Percentiles rank a stretch among this genome's conserved stretches.
These are phyloP conservation scores for Pseudozyma thailandica DNA, from an alignment of 1,284 basidiomycete species.

Conservation along the genomic window DNA sequence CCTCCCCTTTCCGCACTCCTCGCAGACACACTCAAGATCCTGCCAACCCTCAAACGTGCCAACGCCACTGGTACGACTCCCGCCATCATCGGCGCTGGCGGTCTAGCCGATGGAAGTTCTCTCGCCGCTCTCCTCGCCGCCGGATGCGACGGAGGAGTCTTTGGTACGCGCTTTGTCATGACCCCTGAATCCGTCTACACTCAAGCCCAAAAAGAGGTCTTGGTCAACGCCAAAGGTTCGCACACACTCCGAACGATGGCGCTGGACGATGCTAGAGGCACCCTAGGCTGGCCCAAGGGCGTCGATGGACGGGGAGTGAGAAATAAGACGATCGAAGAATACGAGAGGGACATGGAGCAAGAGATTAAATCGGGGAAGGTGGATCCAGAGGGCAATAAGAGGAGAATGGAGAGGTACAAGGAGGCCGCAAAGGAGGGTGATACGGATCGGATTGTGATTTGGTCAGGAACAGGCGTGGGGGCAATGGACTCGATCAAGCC, in stretches of 20 bases:
- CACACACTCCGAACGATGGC: conserved; percentile 59
- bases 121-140: conserved; percentile 54
- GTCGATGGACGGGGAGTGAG: conserved; percentile 62
- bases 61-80: conserved; percentile 22
- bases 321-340: conserved; percentile 60
- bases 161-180: conserved; percentile 63
- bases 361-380: conserved; percentile 18
- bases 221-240: conserved; percentile 39
- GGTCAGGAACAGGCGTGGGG: conserved; percentile 65
- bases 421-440: conserved; percentile 54
- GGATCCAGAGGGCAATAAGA: conserved; percentile 26
- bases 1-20: conserved; percentile 56
- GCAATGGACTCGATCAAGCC: conserved; percentile 48
- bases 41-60: conserved; percentile 29
- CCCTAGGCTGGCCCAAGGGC: conserved; percentile 62
- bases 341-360: conserved; percentile 40
- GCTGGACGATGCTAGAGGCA: conserved; percentile 64
- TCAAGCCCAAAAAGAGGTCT: conserved; percentile 55
- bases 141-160: conserved; percentile 62
- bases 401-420: conserved; percentile 55
- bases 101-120: conserved; percentile 50
- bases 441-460: conserved; percentile 56
- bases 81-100: conserved; percentile 59
- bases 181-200: conserved; percentile 61
- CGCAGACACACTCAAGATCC: conserved; percentile 14